Percentiles rank a stretch among this genome's conserved stretches.
phyloP scores from a whole-genome alignment of 2,329 filamentous ascomycete species.

The Sarocladiaceae sp. region DNA sequence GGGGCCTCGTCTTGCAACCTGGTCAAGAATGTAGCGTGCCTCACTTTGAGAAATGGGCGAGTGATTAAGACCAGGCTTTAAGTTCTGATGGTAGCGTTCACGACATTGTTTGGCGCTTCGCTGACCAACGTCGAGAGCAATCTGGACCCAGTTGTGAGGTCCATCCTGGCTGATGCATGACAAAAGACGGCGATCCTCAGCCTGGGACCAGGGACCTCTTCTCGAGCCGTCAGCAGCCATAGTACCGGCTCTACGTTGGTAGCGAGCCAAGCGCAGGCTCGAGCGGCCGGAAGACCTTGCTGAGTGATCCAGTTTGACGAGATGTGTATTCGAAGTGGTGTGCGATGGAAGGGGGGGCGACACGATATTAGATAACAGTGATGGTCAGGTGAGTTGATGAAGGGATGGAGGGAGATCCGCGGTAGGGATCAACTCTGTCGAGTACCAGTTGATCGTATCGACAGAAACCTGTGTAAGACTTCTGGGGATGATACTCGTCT shows the following conservation, averaged over 20 bases:
- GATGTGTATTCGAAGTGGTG: too few species aligned
- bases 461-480: too few species aligned
- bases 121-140: conserved; percentile 67
- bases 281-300: too few species aligned
- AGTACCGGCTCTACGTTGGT: neutral
- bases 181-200: conserved; percentile 66
- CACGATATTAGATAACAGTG: too few species aligned
- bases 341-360: too few species aligned
- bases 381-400: too few species aligned
- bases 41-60: conserved; percentile 67
- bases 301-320: neutral
- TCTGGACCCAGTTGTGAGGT: conserved; percentile 83
- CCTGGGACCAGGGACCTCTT: conserved; percentile 76
- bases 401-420: too few species aligned
- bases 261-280: neutral
- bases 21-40: conserved; percentile 64
- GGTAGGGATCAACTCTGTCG: too few species aligned
- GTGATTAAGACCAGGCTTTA: conserved; percentile 71
- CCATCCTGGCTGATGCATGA: conserved; percentile 66
- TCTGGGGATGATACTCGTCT: too few species aligned
- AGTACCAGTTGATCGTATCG: too few species aligned
- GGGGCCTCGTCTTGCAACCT: conserved; percentile 75
- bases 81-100: conserved; percentile 88
- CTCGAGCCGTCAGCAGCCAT: conserved; percentile 16
- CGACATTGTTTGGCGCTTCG: conserved; percentile 91